Evolutionary conservation across 2,329 filamentous ascomycete genomes (phyloP), one percentile per base, ranked within the genome.

Genomic region (Colletotrichum sp.): DNA sequence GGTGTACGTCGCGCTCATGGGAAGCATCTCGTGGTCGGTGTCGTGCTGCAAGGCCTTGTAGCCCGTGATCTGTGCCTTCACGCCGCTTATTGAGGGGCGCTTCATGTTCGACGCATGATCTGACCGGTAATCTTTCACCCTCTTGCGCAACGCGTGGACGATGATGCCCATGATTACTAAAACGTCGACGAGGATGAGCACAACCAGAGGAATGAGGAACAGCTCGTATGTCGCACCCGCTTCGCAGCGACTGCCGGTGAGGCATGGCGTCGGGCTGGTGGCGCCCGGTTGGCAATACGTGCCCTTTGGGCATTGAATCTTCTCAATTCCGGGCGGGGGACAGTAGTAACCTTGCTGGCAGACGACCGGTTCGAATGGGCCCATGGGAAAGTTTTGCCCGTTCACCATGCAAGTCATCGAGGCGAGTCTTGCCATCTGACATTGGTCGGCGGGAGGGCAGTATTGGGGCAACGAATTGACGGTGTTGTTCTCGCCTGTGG

Each of bases 201-300:
- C 68, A 6, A 80, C 79, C 2, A 90, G 49, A 0, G 89, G 89
- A 3, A 90, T 80, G 16, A 88, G 78, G 63, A 84, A 85, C 8
- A 86, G 81, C 71, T 91, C 84, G 62, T 81, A 85, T 2, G 80
- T 78, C 5, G 88, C 86, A 2, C 85, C 86, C 64, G 83, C 84
- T 0, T 87, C 87, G 72, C 90, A 92, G 6, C 80, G 77, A 36
- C 89, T 89, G 1, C 87, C 88, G 5, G 82, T 66, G 18, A 81
- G 81, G 75, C 90, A 92, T 13, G 87, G 87, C 5, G 86, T 88
- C 3, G 90, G 88, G 8, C 84, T 82, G 2, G 85, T 80, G 6
- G 88, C 86, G 8, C 90, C 90, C 1, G 86, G 85, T 34, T 89
- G 89, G 76, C 90, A 92, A 77, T 89, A 92, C 4, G 84, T 84